Evolutionary conservation across 2,329 filamentous ascomycete genomes (phyloP), one percentile per base, ranked within the genome.

Genomic region (Aspergillus tanneri): DNA sequence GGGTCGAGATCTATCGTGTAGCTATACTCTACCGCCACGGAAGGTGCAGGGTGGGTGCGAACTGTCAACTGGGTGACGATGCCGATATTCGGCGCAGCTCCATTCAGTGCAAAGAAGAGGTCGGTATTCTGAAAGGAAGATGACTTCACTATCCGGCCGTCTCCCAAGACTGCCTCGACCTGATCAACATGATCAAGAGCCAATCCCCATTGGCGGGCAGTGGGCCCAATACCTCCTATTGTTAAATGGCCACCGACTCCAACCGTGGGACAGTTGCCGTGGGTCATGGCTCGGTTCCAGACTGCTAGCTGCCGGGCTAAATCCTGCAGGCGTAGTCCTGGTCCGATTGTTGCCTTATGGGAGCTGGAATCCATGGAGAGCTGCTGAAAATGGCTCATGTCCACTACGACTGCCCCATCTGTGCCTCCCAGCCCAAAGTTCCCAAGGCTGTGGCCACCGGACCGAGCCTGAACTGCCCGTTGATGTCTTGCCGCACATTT

Each of bases 21-120:
- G 3, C 76, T 76, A 63, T 83, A 86, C 49, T 83, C 74, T 4
- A 86, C 74, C 2, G 81, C 71, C 21, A 68, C 65, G 6, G 71
- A 32, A 5, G 70, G 67, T 22, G 64, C 67, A 0, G 64, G 57
- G 36, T 70, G 58, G 0, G 69, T 72, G 27, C 65, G 63, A 21
- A 72, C 55, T 8, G 61, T 63, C 47, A 72, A 71, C 39, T 67
- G 65, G 1, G 69, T 72, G 4, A 72, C 63, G n/a, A 72, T 62
- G 8, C 67, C 69, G 51, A 71, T 71, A 18, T 62, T 61, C 5
- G 67, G 60, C 1, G 58, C 67, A 2, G 69, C 68, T n/a, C 69
- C 69, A 25, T 61, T 63, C 21, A 71, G 58, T 2, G 65, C 69
- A 45, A 63, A 70, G 42, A 68, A 67, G 2, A 71, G 43, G 40